Evolutionary conservation across 306 rosid species (phyloP).

Genomic region (Medicago arabica): DNA sequence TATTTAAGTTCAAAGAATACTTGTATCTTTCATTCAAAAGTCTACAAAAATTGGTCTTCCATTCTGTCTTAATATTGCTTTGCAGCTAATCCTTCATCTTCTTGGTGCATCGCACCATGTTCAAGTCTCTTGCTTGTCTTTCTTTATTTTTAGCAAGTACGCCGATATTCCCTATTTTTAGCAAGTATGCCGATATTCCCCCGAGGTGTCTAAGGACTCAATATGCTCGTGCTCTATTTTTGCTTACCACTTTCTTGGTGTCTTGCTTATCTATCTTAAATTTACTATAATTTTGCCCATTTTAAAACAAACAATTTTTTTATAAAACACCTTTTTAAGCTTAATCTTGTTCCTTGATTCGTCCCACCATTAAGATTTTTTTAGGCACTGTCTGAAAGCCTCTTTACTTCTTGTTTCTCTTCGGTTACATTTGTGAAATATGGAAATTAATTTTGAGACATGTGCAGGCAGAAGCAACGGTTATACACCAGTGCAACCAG

Average conservation of each 20-base stretch:
- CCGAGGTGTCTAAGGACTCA: background rate
- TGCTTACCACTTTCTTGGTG: background rate
- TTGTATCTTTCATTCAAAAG: background rate
- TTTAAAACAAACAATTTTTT: background rate
- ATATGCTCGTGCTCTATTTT: background rate
- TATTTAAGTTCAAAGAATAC: background rate
- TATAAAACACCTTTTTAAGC: background rate
- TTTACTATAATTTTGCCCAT: background rate
- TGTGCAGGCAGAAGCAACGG: slow-evolving; percentile 91
- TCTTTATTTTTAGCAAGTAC: slow-evolving; percentile 1
- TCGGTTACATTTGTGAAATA: background rate
- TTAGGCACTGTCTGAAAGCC: background rate
- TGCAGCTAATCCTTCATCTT: background rate
- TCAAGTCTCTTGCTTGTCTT: background rate
- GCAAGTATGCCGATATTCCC: slow-evolving; percentile 1
- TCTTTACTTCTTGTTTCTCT: background rate
- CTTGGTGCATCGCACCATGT: background rate
- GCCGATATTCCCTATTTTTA: slow-evolving; percentile 4
- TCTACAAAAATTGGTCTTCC: background rate
- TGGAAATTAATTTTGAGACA: slow-evolving; percentile 36
- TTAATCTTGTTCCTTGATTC: slow-evolving; percentile 3
- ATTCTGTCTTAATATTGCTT: background rate
- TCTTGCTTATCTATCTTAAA: background rate
- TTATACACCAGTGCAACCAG: slow-evolving; percentile 85
- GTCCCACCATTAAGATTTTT: background rate